Base-by-base conservation (phyloP, 768 basidiomycete genomes). In the Tylopilus plumbeoviolaceoides region DNA sequence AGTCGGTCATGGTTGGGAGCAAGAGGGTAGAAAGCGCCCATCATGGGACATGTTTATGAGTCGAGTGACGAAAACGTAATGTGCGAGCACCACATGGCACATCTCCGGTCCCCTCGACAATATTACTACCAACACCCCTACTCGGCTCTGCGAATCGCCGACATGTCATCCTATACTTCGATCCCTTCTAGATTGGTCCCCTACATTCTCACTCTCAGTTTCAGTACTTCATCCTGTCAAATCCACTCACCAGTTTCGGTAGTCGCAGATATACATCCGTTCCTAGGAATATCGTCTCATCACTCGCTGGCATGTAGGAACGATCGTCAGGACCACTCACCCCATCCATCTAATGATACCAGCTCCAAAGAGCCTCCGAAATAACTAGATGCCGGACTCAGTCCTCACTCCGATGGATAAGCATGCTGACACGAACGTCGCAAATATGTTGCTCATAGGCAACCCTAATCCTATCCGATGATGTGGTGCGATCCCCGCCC, bases 401-500 rank as follows among this genome's bases (percentile, higher is more conserved):
- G 40, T 15, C 25, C 20, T 39, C 11, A 23, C 44, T 48, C 44
- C 30, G 20, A 31, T 31, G 39, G 5, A 21, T 23, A 45, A 56
- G 45, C 18, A 30, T 30, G 30, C 7, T n/a, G 42, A 27, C 69
- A 81, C 53, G 60, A n/a, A 89, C 80, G 84, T 91, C 53, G 91
- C 84, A 68, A 83, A 92, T 33, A 93, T 91, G 61, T 90, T 87
- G 65, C 91, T 89, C 89, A 93, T 90, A 0, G 91, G 89, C 18
- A 93, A 70, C 6, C 91, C 91, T 42, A 93, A 84, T 3, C 91
- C 91, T 51, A 92, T 87, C 40, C 79, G 75, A 42, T 79, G 78
- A 66, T 85, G 86, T 7, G 73, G 72, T 28, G 75, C 77, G 35
- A 78, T 73, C 4, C 75, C 75, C 10, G 72, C 75, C 36, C 73